These are phyloP conservation scores for Candida gigantensis DNA, from an alignment of 1,139 yeast genomes.

Conservation along the genomic window DNA sequence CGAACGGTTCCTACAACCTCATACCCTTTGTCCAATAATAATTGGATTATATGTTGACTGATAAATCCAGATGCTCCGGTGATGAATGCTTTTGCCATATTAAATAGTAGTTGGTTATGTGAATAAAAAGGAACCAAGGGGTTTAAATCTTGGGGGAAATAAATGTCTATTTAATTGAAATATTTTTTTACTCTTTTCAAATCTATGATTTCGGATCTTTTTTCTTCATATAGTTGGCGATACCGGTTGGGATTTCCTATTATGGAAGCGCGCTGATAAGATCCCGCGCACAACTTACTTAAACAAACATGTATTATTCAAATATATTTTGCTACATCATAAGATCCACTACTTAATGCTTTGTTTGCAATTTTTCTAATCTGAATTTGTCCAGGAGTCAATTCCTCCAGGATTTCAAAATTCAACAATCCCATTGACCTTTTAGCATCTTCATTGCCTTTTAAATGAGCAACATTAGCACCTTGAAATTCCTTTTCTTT, in stretches of 20 bases:
- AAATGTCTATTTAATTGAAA: too few species aligned
- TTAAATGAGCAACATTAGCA: slow-evolving; percentile 19
- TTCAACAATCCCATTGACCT: slow-evolving; percentile 24
- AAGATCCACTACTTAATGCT: slow-evolving; percentile 6
- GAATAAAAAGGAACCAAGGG: too few species aligned
- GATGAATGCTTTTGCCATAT: slow-evolving; percentile 42
- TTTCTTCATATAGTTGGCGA: too few species aligned
- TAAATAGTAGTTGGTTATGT: too few species aligned
- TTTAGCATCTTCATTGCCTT: slow-evolving; percentile 20
- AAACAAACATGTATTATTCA: not conserved
- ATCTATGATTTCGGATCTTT: too few species aligned
- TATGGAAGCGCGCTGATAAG: too few species aligned
- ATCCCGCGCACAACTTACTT: too few species aligned
- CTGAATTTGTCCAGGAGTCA: slow-evolving; percentile 23
- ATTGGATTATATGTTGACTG: slow-evolving; percentile 50
- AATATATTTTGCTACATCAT: slow-evolving; percentile 1
- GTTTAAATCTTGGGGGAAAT: too few species aligned
- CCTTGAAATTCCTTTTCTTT: slow-evolving; percentile 18
- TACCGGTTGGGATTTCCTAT: too few species aligned
- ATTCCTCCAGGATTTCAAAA: slow-evolving; percentile 20
- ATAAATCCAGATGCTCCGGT: slow-evolving; percentile 65
- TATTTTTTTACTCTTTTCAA: not conserved
- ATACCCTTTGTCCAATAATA: slow-evolving; percentile 41
- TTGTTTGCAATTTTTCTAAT: slow-evolving; percentile 22
- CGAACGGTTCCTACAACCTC: slow-evolving; percentile 66